phyloP scores from a whole-genome alignment of 2,329 filamentous ascomycete species.

The Ophiostoma pallidulum region DNA sequence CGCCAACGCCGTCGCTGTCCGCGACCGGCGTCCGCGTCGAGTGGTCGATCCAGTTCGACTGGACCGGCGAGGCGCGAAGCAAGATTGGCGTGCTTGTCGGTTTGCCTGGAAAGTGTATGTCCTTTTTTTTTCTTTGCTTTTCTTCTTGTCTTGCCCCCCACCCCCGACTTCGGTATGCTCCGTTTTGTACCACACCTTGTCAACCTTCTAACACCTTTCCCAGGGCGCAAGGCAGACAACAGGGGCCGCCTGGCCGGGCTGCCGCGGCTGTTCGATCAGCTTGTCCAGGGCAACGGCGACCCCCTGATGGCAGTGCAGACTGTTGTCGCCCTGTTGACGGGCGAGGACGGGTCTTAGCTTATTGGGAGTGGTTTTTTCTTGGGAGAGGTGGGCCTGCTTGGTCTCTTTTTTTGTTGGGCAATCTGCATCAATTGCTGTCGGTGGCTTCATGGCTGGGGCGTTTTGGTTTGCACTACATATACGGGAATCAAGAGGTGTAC shows the following conservation, averaged over 20 bases:
- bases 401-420: too few species aligned
- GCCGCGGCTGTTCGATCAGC: constrained; percentile 48
- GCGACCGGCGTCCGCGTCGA: constrained; percentile 41
- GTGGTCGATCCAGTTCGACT: constrained; percentile 60
- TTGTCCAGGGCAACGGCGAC: constrained; percentile 46
- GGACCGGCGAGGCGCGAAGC: constrained; percentile 61
- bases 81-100: constrained; percentile 44
- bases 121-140: neutral
- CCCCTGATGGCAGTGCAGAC: constrained; percentile 48
- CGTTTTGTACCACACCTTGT: too few species aligned
- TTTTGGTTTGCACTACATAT: too few species aligned
- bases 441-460: too few species aligned
- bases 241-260: constrained; percentile 47
- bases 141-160: constrained; percentile 9
- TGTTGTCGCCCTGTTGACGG: constrained; percentile 49
- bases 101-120: constrained; percentile 56
- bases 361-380: neutral
- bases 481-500: too few species aligned
- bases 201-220: constrained; percentile 2
- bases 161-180: too few species aligned
- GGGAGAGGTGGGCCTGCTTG: too few species aligned
- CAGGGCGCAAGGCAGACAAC: constrained; percentile 54
- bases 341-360: constrained; percentile 23
- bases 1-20: neutral
- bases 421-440: too few species aligned